These are phyloP conservation scores for Blastocystis sp. DNA, from an alignment of 352 stramenopile genomes.

Conservation along the genomic window DNA sequence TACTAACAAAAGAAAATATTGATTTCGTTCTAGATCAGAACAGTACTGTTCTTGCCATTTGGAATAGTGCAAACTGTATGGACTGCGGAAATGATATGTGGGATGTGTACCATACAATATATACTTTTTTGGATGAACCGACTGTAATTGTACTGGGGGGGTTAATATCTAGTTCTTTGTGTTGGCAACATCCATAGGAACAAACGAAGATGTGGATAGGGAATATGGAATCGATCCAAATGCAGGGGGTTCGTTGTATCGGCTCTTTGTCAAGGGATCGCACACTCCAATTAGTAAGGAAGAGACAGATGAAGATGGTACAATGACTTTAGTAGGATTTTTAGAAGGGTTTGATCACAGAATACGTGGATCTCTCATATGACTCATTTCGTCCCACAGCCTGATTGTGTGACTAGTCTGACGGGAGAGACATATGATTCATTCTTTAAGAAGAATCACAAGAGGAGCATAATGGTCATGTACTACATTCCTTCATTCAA, in stretches of 20 bases:
- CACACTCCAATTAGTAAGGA: not conserved
- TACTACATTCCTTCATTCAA: conserved; percentile 46
- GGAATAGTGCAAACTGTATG: conserved; percentile 48
- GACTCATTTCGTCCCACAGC: conserved; percentile 30
- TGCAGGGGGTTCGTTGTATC: conserved; percentile 15
- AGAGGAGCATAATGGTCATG: conserved; percentile 44
- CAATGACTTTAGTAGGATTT: not conserved
- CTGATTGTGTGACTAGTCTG: not conserved
- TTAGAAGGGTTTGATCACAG: not conserved
- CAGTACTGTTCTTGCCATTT: conserved; percentile 28
- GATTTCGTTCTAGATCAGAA: conserved; percentile 15
- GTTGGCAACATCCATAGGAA: conserved; percentile 3
- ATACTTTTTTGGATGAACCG: conserved; percentile 31
- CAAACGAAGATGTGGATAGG: not conserved
- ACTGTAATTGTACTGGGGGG: not conserved
- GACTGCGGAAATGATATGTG: conserved; percentile 19
- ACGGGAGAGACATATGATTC: not conserved
- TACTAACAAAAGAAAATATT: conserved; percentile 5
- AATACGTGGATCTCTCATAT: conserved; percentile 34
- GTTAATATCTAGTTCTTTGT: conserved; percentile 39
- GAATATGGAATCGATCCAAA: conserved; percentile 40
- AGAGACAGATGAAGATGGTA: conserved; percentile 8
- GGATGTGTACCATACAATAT: conserved; percentile 39
- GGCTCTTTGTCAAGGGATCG: conserved; percentile 57
- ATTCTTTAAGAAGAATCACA: conserved; percentile 20